These are phyloP conservation scores for Penicillium flavigenum DNA, from an alignment of 495 filamentous ascomycete genomes.

Conservation along the genomic window DNA sequence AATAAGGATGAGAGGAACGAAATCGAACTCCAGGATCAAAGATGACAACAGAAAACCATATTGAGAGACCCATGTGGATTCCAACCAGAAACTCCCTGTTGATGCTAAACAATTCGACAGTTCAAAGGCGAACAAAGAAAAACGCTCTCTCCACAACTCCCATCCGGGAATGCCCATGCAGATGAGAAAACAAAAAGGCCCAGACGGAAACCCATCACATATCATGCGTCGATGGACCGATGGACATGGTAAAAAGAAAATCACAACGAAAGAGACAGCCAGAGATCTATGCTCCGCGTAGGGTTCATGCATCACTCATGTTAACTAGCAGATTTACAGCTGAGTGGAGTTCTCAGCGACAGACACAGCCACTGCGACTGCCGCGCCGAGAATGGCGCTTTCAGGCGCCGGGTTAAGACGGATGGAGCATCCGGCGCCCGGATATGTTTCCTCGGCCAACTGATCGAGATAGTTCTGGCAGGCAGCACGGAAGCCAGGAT, in stretches of 20 bases:
- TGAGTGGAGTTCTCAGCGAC: conserved; percentile 26
- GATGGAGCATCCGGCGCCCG: conserved; percentile 28
- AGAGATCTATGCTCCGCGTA: conserved; percentile 17
- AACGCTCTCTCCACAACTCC: conserved; percentile 8
- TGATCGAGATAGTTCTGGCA: conserved; percentile 53
- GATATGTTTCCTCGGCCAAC: conserved; percentile 36
- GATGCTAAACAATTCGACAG: conserved; percentile 14
- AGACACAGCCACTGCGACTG: conserved; percentile 54
- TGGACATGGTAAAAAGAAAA: conserved; percentile 7
- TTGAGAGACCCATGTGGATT: conserved; percentile 10
- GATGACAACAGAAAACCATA: conserved; percentile 4
- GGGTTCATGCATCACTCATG: conserved; percentile 18
- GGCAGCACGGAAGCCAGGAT: conserved; percentile 52
- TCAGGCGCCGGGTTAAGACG: conserved; percentile 51
- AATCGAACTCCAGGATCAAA: conserved; percentile 8
- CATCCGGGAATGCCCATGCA: conserved; percentile 13
- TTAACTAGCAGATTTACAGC: conserved; percentile 2
- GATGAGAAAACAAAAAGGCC: neutral
- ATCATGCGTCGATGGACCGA: conserved; percentile 23
- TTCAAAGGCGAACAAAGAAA: neutral
- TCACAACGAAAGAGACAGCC: conserved; percentile 20
- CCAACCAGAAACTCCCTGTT: conserved; percentile 20
- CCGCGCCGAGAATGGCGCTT: conserved; percentile 56
- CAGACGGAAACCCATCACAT: conserved; percentile 6
- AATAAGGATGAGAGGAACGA: neutral